Conservation (phyloP, 1,139 yeast genomes). For the Pichia sp. region DNA sequence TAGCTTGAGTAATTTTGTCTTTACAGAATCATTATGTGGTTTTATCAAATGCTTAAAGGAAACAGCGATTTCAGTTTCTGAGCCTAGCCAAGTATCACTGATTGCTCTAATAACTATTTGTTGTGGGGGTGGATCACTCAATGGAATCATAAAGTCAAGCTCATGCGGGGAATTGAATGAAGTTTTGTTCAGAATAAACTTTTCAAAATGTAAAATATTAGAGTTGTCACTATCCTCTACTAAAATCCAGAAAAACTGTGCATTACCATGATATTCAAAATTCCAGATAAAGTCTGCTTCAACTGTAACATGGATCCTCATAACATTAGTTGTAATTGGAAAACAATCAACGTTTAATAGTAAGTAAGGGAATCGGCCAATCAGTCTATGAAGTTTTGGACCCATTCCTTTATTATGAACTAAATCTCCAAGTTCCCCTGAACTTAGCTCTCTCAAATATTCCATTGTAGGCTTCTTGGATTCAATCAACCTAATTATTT, state of each 20-base stretch:
- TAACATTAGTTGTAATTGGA: slow-evolving; percentile 82
- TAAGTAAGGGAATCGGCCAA: slow-evolving; percentile 70
- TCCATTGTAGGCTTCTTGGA: slow-evolving; percentile 64
- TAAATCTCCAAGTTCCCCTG: slow-evolving; percentile 78
- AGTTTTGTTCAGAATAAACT: slow-evolving; percentile 56
- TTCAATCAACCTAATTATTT: slow-evolving; percentile 55
- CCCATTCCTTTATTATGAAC: slow-evolving; percentile 82
- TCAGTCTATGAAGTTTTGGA: slow-evolving; percentile 45
- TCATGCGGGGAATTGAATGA: slow-evolving; percentile 53
- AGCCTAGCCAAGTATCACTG: slow-evolving; percentile 87
- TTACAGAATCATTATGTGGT: slow-evolving; percentile 80
- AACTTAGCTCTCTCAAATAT: slow-evolving; percentile 61
- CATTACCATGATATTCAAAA: slow-evolving; percentile 67
- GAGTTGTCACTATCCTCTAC: slow-evolving; percentile 80
- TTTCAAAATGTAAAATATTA: slow-evolving; percentile 74
- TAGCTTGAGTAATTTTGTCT: slow-evolving; percentile 69
- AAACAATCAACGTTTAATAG: slow-evolving; percentile 74
- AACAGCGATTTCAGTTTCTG: slow-evolving; percentile 68
- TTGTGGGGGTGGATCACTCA: slow-evolving; percentile 81
- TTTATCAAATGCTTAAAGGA: slow-evolving; percentile 86
- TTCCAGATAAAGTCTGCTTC: slow-evolving; percentile 85
- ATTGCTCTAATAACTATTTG: slow-evolving; percentile 74
- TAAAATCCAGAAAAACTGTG: slow-evolving; percentile 86
- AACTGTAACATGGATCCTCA: slow-evolving; percentile 67
- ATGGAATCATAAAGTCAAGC: slow-evolving; percentile 87